Conservation (phyloP, 306 rosid genomes). For the Cucumis hystrix region DNA sequence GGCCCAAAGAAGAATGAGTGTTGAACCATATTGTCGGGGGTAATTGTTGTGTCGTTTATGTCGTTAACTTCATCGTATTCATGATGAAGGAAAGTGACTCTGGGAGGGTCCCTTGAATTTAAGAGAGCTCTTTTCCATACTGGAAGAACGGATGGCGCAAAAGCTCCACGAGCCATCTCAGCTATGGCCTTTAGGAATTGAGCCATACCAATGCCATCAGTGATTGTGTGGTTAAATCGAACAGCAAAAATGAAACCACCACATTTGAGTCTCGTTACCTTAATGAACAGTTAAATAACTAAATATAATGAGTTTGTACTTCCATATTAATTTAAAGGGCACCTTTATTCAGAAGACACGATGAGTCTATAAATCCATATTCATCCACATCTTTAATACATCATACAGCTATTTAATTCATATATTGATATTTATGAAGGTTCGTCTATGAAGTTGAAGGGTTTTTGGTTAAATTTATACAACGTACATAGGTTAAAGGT, state of each 20-base stretch:
- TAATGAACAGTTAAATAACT: not conserved
- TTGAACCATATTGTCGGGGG: not conserved
- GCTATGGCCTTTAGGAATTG: slow-evolving; percentile 6
- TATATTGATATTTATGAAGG: no score
- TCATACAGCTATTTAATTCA: no score
- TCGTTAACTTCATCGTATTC: not conserved
- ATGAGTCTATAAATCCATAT: not conserved
- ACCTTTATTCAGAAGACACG: not conserved
- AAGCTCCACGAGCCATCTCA: slow-evolving; percentile 10
- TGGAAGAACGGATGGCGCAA: slow-evolving; percentile 11
- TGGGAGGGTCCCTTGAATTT: slow-evolving; percentile 10
- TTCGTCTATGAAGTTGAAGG: no score
- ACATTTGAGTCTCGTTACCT: slow-evolving; percentile 19
- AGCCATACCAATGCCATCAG: not conserved
- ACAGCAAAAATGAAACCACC: slow-evolving; percentile 19
- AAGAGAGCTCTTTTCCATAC: slow-evolving; percentile 11
- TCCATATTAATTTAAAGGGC: not conserved
- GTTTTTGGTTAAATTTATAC: no score
- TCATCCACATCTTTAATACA: not conserved
- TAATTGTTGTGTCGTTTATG: not conserved
- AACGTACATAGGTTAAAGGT: no score
- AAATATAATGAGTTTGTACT: no score
- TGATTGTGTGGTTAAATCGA: slow-evolving; percentile 15
- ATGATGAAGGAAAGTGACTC: not conserved
- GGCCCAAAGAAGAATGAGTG: slow-evolving; percentile 12